Evolutionary conservation across 495 filamentous ascomycete genomes (phyloP).

Genomic region (Daldinia caldariorum): DNA sequence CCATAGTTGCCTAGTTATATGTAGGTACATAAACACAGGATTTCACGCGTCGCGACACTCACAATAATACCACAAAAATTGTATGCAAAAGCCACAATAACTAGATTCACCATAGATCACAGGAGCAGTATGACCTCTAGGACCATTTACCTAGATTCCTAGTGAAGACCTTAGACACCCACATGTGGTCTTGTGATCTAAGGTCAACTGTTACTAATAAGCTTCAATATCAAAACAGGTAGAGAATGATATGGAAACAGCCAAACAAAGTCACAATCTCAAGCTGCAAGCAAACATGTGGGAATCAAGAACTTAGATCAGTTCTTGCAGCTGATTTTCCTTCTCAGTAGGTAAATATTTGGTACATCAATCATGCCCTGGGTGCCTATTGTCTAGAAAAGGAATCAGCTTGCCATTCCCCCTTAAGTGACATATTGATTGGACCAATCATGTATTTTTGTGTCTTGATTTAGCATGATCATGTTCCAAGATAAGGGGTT

Average conservation of each 20-base stretch:
- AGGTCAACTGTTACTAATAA: neutral
- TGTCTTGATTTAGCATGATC: too few species aligned
- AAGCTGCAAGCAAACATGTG: neutral
- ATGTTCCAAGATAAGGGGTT: neutral
- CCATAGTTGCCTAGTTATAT: neutral
- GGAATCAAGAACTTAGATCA: neutral
- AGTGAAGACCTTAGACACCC: too few species aligned
- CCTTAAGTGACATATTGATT: too few species aligned
- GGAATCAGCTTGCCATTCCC: neutral
- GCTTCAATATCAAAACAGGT: neutral
- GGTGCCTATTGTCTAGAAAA: neutral
- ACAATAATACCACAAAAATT: neutral
- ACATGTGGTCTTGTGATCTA: neutral
- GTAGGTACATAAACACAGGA: neutral
- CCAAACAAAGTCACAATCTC: neutral
- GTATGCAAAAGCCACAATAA: neutral
- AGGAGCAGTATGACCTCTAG: too few species aligned
- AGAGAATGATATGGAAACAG: neutral
- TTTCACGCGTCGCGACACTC: conserved; percentile 1
- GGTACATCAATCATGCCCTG: neutral
- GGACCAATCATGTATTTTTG: too few species aligned
- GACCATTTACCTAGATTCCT: neutral
- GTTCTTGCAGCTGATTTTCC: neutral
- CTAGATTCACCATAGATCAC: too few species aligned
- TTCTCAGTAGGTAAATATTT: neutral